Evolutionary conservation across 2,329 filamentous ascomycete genomes (phyloP), one percentile per base, ranked within the genome.

Genomic region (Daldinia sp.): DNA sequence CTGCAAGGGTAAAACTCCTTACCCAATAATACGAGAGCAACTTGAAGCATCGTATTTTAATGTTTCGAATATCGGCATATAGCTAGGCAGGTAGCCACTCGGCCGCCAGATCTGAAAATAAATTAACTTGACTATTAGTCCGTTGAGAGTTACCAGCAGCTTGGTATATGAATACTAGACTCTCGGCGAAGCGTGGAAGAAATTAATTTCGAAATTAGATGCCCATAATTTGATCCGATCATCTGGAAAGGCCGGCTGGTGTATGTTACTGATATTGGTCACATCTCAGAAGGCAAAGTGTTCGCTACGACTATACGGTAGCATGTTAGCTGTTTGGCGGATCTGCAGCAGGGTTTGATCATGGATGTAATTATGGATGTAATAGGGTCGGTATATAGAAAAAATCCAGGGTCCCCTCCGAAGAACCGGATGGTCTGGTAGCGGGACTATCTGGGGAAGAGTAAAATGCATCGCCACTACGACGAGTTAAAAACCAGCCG

Each of bases 321-420:
- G 53, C 56, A 55, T 63, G 61, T 67, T 67, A 66, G 67, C 64
- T 61, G 62, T 68, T 50, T 63, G 60, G 59, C 69, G 67, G 67
- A 72, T 70, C 69, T 72, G 69, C 69, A 68, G 65, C 69, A 70
- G 69, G 69, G 69, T 70, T 62, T 67, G 63, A 35, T 65, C 35
- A 64, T 42, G 30, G 61, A 54, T 61, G 67, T 66, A 67, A 63
- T 65, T 20, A 64, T 42, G 30, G 61, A 57, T 61, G 67, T 68
- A 65, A 63, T 66, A 68, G 63, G 59, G 67, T 63, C 69, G 69
- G 69, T 70, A 72, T 70, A 66, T 71, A 62, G 59, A 68, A 65
- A 46, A 65, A 58, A 65, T 69, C 44, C 67, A 69, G 69, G 67
- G 69, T 71, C 69, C 60, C 63, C 65, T 67, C 64, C 63, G 63